phyloP scores from a whole-genome alignment of 1,139 yeast species.

The Zygotorulaspora mrakii region DNA sequence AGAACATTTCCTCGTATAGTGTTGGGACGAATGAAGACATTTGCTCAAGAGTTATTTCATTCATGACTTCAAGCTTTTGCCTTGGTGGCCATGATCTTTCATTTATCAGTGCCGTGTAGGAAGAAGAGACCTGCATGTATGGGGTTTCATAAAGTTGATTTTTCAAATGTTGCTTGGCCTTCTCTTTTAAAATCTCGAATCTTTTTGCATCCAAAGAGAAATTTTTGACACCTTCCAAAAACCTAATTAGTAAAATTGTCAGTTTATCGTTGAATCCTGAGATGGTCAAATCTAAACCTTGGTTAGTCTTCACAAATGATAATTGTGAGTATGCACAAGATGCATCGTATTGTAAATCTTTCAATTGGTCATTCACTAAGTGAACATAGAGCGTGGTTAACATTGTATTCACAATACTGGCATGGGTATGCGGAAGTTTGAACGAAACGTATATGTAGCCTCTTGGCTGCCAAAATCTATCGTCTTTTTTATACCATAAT shows the following conservation, averaged over 20 bases:
- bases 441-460: constrained; percentile 64
- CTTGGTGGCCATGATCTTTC: constrained; percentile 65
- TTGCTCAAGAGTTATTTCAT: constrained; percentile 48
- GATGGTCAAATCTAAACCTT: constrained; percentile 65
- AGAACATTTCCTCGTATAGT: constrained; percentile 45
- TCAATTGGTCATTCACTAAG: constrained; percentile 68
- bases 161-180: constrained; percentile 55
- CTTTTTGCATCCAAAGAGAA: constrained; percentile 57
- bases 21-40: constrained; percentile 47
- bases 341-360: constrained; percentile 76
- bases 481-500: constrained; percentile 91
- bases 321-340: constrained; percentile 72
- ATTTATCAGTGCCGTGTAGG: constrained; percentile 58
- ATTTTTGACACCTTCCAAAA: constrained; percentile 49
- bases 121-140: constrained; percentile 64
- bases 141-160: constrained; percentile 78
- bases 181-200: constrained; percentile 64
- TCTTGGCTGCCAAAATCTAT: constrained; percentile 84
- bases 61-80: constrained; percentile 56
- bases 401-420: constrained; percentile 54
- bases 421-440: constrained; percentile 60
- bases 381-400: constrained; percentile 62
- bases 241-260: constrained; percentile 54
- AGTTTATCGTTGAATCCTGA: constrained; percentile 85
- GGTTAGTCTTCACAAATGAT: constrained; percentile 55